Base-by-base conservation (phyloP, 2,329 filamentous ascomycete genomes). In the Alternaria viburni region DNA sequence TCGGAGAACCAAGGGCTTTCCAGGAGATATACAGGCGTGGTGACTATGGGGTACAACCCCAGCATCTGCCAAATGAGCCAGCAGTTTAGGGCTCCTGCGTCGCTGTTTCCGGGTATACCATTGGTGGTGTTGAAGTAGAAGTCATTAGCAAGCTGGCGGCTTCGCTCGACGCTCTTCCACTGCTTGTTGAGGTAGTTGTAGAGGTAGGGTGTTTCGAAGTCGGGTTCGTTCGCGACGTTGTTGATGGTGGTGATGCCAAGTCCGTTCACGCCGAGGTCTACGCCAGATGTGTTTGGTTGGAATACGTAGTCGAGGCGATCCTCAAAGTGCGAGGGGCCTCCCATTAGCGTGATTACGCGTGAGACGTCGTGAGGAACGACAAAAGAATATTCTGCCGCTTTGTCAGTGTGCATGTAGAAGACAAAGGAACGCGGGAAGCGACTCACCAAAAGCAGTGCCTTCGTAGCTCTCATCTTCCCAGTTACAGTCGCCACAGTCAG, bases 11-110 rank as follows among this genome's bases (percentile, higher is more conserved):
- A 83, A 0, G 83, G 83, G 11, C 80, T 82, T 6, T 79, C 79
- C 1, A 85, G 70, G 5, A 86, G 74, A 67, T 86, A 86, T 0
- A 83, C 77, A 0, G 83, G 80, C 21, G 84, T 83, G 0, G 83
- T 84, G 23, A 83, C 81, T 3, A 85, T 75, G 0, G 83, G 83
- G 65, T 84, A 85, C 10, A 85, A 65, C 0, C 84, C 84, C 0
- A 86, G 66, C 73, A 86, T 82, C 60, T 85, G 81, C 81, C 83
- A 86, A 0, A 86, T 67, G 4, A 86, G 73, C 84, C 84, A 86
- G 47, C 81, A 83, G 46, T 85, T 83, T 66, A 86, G 72, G 1
- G 83, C 83, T 0, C 84, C 82, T 1, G 80, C 81, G 66, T 84
- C 83, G 9, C 77, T 82, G 56, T 84, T 84, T 0, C 83, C 83